phyloP scores from a whole-genome alignment of 2,329 filamentous ascomycete genomes.

The Colletotrichum endophyticum region DNA sequence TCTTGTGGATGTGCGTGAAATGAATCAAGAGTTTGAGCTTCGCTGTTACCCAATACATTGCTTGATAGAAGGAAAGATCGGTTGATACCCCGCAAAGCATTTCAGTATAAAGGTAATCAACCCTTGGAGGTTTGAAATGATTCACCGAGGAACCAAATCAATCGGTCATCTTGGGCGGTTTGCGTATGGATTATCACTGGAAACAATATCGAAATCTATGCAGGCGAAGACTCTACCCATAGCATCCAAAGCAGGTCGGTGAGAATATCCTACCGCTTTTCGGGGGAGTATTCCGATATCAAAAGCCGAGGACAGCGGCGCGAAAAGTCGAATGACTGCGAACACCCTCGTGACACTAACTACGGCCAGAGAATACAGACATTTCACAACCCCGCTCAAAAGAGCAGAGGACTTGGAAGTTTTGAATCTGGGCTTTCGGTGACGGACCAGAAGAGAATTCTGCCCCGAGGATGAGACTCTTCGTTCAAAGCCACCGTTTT shows the following conservation, averaged over 20 bases:
- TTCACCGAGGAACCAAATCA: too few species aligned
- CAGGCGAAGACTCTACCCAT: neutral
- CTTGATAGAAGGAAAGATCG: too few species aligned
- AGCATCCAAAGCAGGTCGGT: neutral
- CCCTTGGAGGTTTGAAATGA: too few species aligned
- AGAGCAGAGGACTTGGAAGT: neutral
- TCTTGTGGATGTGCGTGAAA: accelerated
- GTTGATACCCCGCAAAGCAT: accelerated
- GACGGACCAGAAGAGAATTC: accelerated
- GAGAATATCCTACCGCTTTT: neutral
- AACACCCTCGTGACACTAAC: neutral
- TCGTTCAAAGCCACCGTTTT: neutral
- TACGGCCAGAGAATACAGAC: neutral
- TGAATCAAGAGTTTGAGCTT: neutral
- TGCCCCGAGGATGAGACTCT: neutral
- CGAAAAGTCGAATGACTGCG: accelerated
- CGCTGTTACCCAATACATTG: neutral
- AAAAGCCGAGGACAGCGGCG: neutral
- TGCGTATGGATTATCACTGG: neutral
- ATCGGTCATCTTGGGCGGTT: too few species aligned
- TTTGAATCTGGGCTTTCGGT: neutral
- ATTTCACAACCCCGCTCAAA: neutral
- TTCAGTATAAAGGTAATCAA: too few species aligned
- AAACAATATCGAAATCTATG: accelerated
- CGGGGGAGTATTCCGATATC: neutral